Evolutionary conservation across 306 rosid species (phyloP), one percentile per base, ranked within the genome.

Genomic region (Gillenia trifoliata): DNA sequence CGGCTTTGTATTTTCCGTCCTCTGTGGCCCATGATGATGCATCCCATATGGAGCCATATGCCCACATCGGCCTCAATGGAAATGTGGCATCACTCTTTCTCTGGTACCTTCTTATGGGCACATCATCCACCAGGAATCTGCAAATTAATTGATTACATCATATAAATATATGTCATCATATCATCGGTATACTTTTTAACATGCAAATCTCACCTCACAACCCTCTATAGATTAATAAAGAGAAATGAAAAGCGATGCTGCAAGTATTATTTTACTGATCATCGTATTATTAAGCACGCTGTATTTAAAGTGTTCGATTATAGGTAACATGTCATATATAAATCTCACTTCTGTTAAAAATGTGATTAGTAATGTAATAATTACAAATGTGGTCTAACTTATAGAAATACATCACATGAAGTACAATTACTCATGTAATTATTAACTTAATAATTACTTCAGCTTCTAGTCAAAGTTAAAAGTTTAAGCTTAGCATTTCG

Each of bases 11-110:
- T 83, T 89, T 94, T 50, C 97, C 99, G 65, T 79, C 81, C 70
- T 94, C 96, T 26, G 97, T 92, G 2, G 99, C 97, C 99, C 99
- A 94, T 2, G 86, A 26, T 23, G 96, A 94, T 43, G 99, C 99
- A 79, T 92, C 99, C 99, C 99, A 92, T 74, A 92, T 90, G 20
- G 97, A 90, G 30, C 98, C 99, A 66, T 90, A 94, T 61, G 81
- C 81, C 85, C 88, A 86, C 99, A 94, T 86, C 70, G 94, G 88
- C 62, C 99, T 83, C 62, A 68, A 25, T 26, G 96, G 99, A 68
- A 83, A 94, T 61, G 96, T 94, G 4, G 89, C 87, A 45, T 94
- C 93, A 72, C 86, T 88, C 85, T 84, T 89, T 76, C 86, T 84
- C 16, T 80, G 80, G 65, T 92, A 94, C 78, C 88, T 87, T 71